Percentiles rank a stretch among this genome's conserved stretches.
Evolutionary conservation across 2,329 filamentous ascomycete genomes (phyloP).

Genomic region (Beauveria scarabaeidicola): DNA sequence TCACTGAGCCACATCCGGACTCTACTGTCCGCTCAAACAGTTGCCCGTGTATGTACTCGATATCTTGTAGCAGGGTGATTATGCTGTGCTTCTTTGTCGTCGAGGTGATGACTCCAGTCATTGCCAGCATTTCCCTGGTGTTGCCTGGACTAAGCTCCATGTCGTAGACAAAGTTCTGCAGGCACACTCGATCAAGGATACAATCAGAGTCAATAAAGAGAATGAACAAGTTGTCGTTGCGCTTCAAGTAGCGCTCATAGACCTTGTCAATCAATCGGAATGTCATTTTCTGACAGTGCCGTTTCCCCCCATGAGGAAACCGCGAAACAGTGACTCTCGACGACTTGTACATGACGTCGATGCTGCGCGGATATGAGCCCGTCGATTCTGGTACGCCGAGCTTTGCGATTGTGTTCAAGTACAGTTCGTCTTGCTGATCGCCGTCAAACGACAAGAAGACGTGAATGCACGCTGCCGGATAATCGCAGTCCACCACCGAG

Average conservation of each 20-base stretch:
- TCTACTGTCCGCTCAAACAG: slow-evolving; percentile 93
- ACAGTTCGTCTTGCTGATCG: slow-evolving; percentile 79
- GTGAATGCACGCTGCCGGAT: slow-evolving; percentile 84
- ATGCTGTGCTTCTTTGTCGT: slow-evolving; percentile 82
- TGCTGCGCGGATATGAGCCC: slow-evolving; percentile 75
- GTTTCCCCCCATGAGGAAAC: slow-evolving; percentile 88
- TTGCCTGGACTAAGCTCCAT: slow-evolving; percentile 96
- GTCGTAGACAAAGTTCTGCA: slow-evolving; percentile 97
- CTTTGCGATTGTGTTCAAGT: slow-evolving; percentile 74
- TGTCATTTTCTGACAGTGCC: slow-evolving; percentile 86
- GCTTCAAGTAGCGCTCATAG: slow-evolving; percentile 76
- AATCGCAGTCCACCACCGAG: slow-evolving; percentile 89
- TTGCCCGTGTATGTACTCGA: slow-evolving; percentile 97
- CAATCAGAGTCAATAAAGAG: slow-evolving; percentile 98
- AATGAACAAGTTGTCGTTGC: slow-evolving; percentile 87
- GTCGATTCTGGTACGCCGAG: slow-evolving; percentile 73
- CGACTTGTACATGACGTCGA: slow-evolving; percentile 77
- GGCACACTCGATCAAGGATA: slow-evolving; percentile 80
- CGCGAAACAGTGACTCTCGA: slow-evolving; percentile 84
- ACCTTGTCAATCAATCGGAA: slow-evolving; percentile 91
- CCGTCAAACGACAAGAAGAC: slow-evolving; percentile 95
- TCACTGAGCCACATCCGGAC: slow-evolving; percentile 87
- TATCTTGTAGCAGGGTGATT: slow-evolving; percentile 89
- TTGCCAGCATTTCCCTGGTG: slow-evolving; percentile 85
- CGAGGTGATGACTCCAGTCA: slow-evolving; percentile 95